phyloP scores from a whole-genome alignment of 345 rosid genomes.

The Stellera chamaejasme region DNA sequence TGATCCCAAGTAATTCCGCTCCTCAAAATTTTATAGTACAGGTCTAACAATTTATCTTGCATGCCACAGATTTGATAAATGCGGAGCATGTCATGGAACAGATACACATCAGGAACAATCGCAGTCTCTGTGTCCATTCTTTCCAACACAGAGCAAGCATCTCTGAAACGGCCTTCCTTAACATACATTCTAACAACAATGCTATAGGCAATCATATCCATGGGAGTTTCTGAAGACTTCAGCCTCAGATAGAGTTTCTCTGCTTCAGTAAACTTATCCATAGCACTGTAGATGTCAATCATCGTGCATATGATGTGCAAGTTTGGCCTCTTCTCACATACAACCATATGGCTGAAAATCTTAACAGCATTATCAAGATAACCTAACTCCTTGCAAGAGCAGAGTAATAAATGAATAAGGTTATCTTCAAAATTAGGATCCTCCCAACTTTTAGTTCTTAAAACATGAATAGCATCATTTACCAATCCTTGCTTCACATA shows the following conservation, averaged over 20 bases:
- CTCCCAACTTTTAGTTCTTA: slow-evolving; percentile 57
- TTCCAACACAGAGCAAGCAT: slow-evolving; percentile 67
- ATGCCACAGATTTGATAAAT: slow-evolving; percentile 62
- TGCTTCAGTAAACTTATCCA: slow-evolving; percentile 48
- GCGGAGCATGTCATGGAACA: slow-evolving; percentile 78
- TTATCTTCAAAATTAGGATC: slow-evolving; percentile 74
- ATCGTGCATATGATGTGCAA: slow-evolving; percentile 70
- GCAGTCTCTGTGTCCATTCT: slow-evolving; percentile 54
- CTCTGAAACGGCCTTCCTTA: slow-evolving; percentile 63
- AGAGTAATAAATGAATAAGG: slow-evolving; percentile 78
- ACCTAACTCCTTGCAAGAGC: slow-evolving; percentile 76
- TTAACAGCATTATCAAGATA: slow-evolving; percentile 51
- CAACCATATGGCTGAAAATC: slow-evolving; percentile 41
- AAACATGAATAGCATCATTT: slow-evolving; percentile 51
- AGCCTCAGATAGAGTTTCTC: slow-evolving; percentile 54
- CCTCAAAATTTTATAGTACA: slow-evolving; percentile 50
- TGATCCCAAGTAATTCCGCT: slow-evolving; percentile 74
- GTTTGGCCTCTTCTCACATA: slow-evolving; percentile 36
- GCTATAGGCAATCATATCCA: slow-evolving; percentile 72
- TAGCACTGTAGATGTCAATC: slow-evolving; percentile 59
- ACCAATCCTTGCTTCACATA: slow-evolving; percentile 66
- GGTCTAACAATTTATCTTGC: slow-evolving; percentile 41
- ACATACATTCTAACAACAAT: slow-evolving; percentile 74
- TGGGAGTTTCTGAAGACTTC: slow-evolving; percentile 50
- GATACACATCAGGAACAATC: slow-evolving; percentile 62